Evolutionary conservation across 805 yeast genomes (phyloP), one percentile per base, ranked within the genome.

Genomic region (Candida pini): DNA sequence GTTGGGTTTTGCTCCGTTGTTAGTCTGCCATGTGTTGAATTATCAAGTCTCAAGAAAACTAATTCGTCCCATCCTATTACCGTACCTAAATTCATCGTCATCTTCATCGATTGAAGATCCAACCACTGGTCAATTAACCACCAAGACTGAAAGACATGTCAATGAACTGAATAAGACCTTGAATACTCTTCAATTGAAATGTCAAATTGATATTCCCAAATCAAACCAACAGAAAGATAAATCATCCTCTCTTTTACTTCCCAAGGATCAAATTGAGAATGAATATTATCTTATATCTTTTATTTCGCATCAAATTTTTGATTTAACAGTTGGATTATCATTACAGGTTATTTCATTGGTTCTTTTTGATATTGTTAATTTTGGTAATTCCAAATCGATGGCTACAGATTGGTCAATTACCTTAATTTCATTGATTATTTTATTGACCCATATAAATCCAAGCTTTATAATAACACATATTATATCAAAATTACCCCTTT

Each of bases 361-460:
- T 15, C 37, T 59, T 9, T 43, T 48, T 30, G 64, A 60, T 29
- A 50, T 58, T 18, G 31, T 48, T 10, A 37, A 44, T 8, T 35
- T 51, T 8, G 43, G 53, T 9, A 43, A 51, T 34, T 29, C 49
- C 4, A 47, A 48, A 1, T 32, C 59, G 2, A 50, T 66, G 13
- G 43, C 62, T 31, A 18, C 49, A 10, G 53, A 65, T 26, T 68
- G 73, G 60, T 57, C 58, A 27, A 12, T 64, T 17, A 62, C 68
- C 20, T 53, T 73, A 18, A 56, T 64, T 26, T 31, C 53, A 7
- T 48, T 71, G 28, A 63, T 68, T 20, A 33, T 68, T 8, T 48
- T 67, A 5, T 54, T 71, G 15, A 56, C 68, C 3, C 54, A 67
- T 15, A 39, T 68, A n/a, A 60, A 63, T 30, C 80, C 80, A n/a